Percentiles rank a stretch among this genome's conserved stretches.
These are phyloP conservation scores for Piedraia hortae DNA, from an alignment of 2,329 filamentous ascomycete genomes.

Conservation along the genomic window DNA sequence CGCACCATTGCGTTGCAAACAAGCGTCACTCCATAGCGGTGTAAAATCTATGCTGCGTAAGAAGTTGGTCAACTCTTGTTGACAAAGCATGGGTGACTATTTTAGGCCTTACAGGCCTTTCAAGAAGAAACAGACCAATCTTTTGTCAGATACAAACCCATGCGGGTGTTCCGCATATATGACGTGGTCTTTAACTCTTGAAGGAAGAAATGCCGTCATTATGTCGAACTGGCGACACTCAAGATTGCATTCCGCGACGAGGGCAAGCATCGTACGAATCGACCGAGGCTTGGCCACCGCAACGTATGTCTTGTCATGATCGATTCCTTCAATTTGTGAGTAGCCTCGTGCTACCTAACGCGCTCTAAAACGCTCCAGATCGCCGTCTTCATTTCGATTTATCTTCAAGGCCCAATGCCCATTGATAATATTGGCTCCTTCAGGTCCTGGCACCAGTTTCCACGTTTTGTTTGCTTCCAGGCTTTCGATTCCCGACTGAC, in stretches of 20 bases:
- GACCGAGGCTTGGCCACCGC: conserved; percentile 3
- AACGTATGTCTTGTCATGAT: conserved; percentile 7
- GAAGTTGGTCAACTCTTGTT: conserved; percentile 2
- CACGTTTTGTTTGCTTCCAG: too few relatives aligned
- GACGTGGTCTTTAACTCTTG: conserved; percentile 2
- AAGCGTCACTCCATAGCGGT: neutral
- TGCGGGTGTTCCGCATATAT: conserved; percentile 4
- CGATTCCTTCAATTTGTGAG: conserved; percentile 5
- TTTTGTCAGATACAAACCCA: conserved; percentile 1
- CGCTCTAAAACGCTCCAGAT: conserved; percentile 5
- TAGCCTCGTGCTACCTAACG: conserved; percentile 6
- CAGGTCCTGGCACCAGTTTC: too few relatives aligned
- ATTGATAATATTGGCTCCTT: neutral
- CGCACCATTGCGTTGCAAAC: neutral
- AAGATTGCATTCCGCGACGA: conserved; percentile 1
- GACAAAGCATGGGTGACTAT: conserved; percentile 3
- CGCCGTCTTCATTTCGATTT: conserved; percentile 1
- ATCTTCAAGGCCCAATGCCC: conserved; percentile 1
- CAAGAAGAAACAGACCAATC: conserved; percentile 2
- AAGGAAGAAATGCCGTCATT: conserved; percentile 5
- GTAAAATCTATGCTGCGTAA: conserved; percentile 1
- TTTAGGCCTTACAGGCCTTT: conserved; percentile 5
- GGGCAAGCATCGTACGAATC: conserved; percentile 3
- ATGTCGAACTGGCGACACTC: conserved; percentile 4
- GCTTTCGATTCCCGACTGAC: too few relatives aligned